A percentile compares a stretch with the other conserved stretches of the same genome.
These are phyloP conservation scores for Coemansia sp. DNA, from an alignment of 192 early-diverging fungal species.

Conservation along the genomic window DNA sequence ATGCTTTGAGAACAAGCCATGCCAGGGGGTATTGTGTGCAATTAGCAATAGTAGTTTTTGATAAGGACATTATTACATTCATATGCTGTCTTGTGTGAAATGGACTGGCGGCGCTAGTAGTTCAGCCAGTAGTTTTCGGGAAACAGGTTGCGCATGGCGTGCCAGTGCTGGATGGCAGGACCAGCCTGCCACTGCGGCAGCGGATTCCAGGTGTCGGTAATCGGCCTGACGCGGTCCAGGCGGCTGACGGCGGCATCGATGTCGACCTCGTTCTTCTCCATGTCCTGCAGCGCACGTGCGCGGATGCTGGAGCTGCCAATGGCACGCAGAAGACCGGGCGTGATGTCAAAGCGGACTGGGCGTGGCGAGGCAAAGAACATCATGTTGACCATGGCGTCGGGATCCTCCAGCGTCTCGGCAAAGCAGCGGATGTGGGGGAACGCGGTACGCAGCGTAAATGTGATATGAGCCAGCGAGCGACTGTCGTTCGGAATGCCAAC, in stretches of 20 bases:
- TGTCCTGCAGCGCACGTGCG: constrained; percentile 42
- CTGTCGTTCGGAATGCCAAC: constrained; percentile 61
- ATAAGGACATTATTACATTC: not conserved
- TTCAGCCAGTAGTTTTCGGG: constrained; percentile 72
- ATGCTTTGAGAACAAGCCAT: constrained; percentile 20
- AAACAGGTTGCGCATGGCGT: constrained; percentile 69
- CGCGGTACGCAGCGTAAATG: constrained; percentile 63
- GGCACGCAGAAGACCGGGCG: constrained; percentile 31
- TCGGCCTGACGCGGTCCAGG: constrained; percentile 42
- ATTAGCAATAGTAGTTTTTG: not conserved
- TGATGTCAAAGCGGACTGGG: constrained; percentile 52
- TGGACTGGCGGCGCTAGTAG: constrained; percentile 46
- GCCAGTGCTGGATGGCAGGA: constrained; percentile 70
- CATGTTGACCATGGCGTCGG: constrained; percentile 62
- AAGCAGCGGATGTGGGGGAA: constrained; percentile 70
- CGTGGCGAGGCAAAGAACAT: constrained; percentile 64
- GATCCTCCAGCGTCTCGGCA: constrained; percentile 57
- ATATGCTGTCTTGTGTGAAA: not conserved
- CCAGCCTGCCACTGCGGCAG: constrained; percentile 60
- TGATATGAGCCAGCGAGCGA: constrained; percentile 61
- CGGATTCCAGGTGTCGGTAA: constrained; percentile 68
- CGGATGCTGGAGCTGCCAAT: constrained; percentile 31
- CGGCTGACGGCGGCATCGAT: constrained; percentile 33
- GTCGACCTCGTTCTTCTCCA: constrained; percentile 56
- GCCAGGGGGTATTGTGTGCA: not conserved